Conservation (phyloP, 176 grass and related monocot genomes). For the Thalia dealbata region DNA sequence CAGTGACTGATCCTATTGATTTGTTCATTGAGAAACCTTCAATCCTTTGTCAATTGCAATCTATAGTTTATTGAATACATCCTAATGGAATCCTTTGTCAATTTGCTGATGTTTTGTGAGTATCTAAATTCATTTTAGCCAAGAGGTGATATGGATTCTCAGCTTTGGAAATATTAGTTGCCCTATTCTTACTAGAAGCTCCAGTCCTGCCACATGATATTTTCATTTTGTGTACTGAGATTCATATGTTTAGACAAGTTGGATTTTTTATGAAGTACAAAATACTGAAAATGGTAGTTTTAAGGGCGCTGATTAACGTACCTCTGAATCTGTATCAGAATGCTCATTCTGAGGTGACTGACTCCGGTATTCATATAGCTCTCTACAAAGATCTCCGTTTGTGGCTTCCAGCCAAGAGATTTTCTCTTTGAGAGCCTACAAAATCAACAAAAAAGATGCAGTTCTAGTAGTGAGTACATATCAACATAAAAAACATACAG, state of each 20-base stretch:
- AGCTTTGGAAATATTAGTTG: background rate
- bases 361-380: constrained; percentile 56
- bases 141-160: too few relatives aligned
- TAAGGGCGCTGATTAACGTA: constrained; percentile 25
- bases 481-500: background rate
- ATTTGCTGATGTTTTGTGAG: background rate
- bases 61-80: background rate
- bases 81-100: background rate
- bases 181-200: background rate
- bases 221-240: background rate
- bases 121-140: background rate
- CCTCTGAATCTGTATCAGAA: constrained; percentile 60
- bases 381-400: constrained; percentile 77
- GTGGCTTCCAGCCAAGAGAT: constrained; percentile 89
- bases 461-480: background rate
- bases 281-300: background rate
- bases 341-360: constrained; percentile 36
- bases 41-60: too few relatives aligned
- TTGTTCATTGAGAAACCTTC: background rate
- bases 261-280: background rate
- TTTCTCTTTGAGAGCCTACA: constrained; percentile 84
- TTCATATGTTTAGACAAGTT: background rate
- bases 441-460: background rate
- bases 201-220: background rate
- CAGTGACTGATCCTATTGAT: background rate